Evolutionary conservation across 352 stramenopile genomes (phyloP), one percentile per base, ranked within the genome.

Genomic region (Pythium dissotocum): DNA sequence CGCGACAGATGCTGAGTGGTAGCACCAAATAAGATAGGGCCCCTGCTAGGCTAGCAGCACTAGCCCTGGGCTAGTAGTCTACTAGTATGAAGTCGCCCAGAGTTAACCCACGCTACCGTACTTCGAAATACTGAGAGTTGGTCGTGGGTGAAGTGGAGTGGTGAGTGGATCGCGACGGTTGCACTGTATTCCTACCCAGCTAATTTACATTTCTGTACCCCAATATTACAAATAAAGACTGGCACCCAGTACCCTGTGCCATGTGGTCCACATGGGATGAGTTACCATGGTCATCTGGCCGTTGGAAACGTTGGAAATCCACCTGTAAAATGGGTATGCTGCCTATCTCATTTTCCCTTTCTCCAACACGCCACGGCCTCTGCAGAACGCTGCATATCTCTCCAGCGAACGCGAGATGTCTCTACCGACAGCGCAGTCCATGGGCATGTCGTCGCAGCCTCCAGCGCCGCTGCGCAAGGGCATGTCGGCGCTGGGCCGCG

Each of bases 391-490:
- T 18, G 18, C 18, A 51, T 14, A 21, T 18, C 14, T 7, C 4
- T 46, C 38, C 38, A 46, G 42, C 16, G 42, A 4, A 1, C 5
- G 44, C 2, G 44, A 21, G 44, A 52, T 52, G 44, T 30, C 44
- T 30, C 44, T 52, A 2, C 16, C 44, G 16, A 52, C 44, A 21
- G 44, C 44, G 44, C 44, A 30, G 44, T 52, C 44, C 58, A 64
- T 56, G 58, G 6, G 26, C 6, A 46, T 36, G 42, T 1, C 38
- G 24, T 33, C 46, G 18, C 44, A 30, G 52, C 42, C 12, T 33
- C 24, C 55, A 28, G 58, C 58, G 49, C 53, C 51, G 53, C 48
- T 58, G 30, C 67, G 53, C 48, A 71, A 63, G 40, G 60, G 58
- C 46, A 53, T 40, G 30, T 58, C 55, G 36, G 54, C 61, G 60